Evolutionary conservation across 2,329 filamentous ascomycete species (phyloP).

Genomic region (Periconia sp.): DNA sequence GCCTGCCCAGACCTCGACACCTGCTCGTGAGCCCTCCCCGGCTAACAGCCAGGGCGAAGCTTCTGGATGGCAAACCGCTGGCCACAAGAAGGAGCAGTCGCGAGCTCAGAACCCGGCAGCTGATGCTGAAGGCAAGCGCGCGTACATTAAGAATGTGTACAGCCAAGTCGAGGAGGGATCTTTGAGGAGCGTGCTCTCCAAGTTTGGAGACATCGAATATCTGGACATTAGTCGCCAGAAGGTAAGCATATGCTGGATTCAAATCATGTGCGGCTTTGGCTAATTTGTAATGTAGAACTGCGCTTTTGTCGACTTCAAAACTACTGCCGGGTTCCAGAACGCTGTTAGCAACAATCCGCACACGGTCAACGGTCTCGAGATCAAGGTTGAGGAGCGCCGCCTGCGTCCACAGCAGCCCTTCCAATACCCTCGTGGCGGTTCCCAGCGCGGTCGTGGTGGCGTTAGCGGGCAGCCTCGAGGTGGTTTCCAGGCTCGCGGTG

Average conservation of each 20-base stretch:
- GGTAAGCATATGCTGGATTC: conserved; percentile 59
- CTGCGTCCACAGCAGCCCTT: conserved; percentile 53
- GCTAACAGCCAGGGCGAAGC: conserved; percentile 59
- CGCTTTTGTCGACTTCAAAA: conserved; percentile 93
- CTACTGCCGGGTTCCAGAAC: conserved; percentile 78
- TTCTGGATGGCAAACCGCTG: conserved; percentile 86
- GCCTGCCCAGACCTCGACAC: conserved; percentile 38
- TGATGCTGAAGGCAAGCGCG: conserved; percentile 79
- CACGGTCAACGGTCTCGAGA: conserved; percentile 78
- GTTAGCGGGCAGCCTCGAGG: conserved; percentile 64
- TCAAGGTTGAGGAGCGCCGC: conserved; percentile 88
- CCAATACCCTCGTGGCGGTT: conserved; percentile 49
- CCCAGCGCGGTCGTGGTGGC: conserved; percentile 67
- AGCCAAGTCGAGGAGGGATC: conserved; percentile 81
- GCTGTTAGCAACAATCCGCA: conserved; percentile 87
- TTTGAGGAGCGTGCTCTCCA: conserved; percentile 72
- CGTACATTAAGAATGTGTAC: conserved; percentile 94
- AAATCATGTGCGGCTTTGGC: conserved; percentile 1
- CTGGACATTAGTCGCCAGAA: conserved; percentile 73
- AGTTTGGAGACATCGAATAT: conserved; percentile 69
- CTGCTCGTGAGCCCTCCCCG: conserved; percentile 45
- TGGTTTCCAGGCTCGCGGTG: conserved; percentile 72
- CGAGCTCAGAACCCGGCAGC: conserved; percentile 71
- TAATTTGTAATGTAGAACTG: conserved; percentile 71
- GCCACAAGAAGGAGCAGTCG: conserved; percentile 83